Percentiles rank a stretch among this genome's conserved stretches.
These are phyloP conservation scores for Triticum dicoccoides DNA, from an alignment of 176 grass and related monocot genomes.

Conservation along the genomic window DNA sequence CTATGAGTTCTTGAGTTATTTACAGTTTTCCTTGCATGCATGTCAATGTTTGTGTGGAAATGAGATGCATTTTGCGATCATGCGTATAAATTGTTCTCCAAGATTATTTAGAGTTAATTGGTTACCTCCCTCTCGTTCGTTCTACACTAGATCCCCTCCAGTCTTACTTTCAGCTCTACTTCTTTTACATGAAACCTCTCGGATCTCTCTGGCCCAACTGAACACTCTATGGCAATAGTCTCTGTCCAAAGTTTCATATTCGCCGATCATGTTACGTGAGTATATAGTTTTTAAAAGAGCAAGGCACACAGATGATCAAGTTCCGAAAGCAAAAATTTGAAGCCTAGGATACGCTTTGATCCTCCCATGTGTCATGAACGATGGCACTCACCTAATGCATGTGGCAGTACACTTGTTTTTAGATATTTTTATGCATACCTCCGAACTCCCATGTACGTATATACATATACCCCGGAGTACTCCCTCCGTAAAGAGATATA, in stretches of 20 bases:
- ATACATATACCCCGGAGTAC: too few relatives aligned
- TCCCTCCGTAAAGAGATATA: too few relatives aligned
- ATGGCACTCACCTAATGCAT: slow-evolving; percentile 24
- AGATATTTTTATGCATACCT: background rate
- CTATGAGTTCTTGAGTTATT: background rate
- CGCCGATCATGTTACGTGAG: background rate
- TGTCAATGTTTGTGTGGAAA: background rate
- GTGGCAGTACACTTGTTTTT: background rate
- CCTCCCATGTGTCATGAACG: slow-evolving; percentile 18
- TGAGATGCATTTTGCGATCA: background rate
- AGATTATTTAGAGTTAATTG: background rate
- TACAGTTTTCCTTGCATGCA: background rate
- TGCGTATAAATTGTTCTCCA: background rate
- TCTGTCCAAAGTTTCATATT: background rate
- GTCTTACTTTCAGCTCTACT: background rate
- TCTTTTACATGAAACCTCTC: background rate
- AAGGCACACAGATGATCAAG: background rate
- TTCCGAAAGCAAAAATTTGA: background rate
- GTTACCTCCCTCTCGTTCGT: background rate
- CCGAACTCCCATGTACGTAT: background rate
- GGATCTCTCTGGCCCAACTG: background rate
- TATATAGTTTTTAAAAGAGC: background rate
- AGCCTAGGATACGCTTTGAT: background rate
- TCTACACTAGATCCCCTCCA: background rate
- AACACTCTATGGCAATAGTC: background rate